Evolutionary conservation across 306 rosid species (phyloP), one percentile per base, ranked within the genome.

Genomic region (Fragaria iinumae): DNA sequence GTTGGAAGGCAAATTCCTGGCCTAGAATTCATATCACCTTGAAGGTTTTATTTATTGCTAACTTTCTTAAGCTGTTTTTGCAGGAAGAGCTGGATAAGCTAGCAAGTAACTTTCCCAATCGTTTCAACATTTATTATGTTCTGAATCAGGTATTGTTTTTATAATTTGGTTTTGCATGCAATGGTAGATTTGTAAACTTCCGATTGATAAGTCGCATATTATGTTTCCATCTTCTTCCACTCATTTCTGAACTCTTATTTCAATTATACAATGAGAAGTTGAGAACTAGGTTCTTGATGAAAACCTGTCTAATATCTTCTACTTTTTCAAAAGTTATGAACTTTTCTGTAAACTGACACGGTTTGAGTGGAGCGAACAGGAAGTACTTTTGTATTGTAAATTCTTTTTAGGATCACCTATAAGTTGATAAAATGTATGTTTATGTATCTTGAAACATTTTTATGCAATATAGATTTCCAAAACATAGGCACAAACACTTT

Each of bases 41-140:
- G 6, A 32, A 11, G 50, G 43, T 72, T 52, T 53, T 6, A 11
- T 52, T n/a, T 4, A 17, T 68, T n/a, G 21, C 43, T 52, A 49
- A 72, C 48, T 53, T 49, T 18, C 21, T 63, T 72, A 52, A 53
- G 6, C 47, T 65, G 52, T 73, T 55, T 72, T 68, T 78, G 36
- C 83, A 84, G 85, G 88, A 81, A 71, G 88, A 84, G 63, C 63
- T 84, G 64, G 85, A 81, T 75, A 59, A 49, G 44, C 79, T 84
- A 12, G 80, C 66, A 1, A 11, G 8, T 57, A 81, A 39, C 64
- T 84, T 78, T 44, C 85, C 85, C 17, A 32, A 23, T 76, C 85
- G 83, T 56, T 77, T 81, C 80, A 74, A 67, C 4, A 53, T 78
- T 74, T 71, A 77, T 69, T 84, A 84, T 67, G 85, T 84, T 60